Base-by-base conservation (phyloP, 176 grass and related monocot genomes). In the Oryza officinalis region DNA sequence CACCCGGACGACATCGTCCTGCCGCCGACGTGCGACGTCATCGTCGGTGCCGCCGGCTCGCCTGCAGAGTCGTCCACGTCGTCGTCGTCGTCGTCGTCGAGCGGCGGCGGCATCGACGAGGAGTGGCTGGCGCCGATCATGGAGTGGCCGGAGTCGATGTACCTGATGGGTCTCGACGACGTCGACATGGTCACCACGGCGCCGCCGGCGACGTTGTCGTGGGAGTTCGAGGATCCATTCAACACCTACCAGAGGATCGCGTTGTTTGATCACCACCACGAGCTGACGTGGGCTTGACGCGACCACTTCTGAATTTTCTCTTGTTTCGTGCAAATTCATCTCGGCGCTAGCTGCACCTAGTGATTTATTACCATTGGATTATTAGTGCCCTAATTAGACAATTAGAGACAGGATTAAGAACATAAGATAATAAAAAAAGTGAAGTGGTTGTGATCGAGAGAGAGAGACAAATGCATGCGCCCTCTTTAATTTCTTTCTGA, bases 121-220 rank as follows among this genome's bases (percentile, higher is more conserved):
- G 82, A 92, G 43, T 92, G 92, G 87, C 82, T 80, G 15, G 52
- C 83, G 46, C 69, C 88, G 79, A 80, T 87, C 76, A 80, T 89
- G 88, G 92, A 95, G 81, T 97, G 94, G 94, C 88, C 94, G 8
- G 92, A 97, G 22, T 83, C 92, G 18, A 90, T 91, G 83, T 94
- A 84, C 83, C 32, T 92, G 47, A 86, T 50, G 65, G 89, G 89
- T 13, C 79, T 94, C 65, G 90, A 92, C 69, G 92, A 8, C 18
- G 45, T 4, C 46, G 52, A 94, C 45, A 81, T 88, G 71, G 85
- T 80, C 49, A 63, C 80, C 41, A 52, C 80, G n/a, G 79, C 57
- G 22, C 22, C 57, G 57, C 2, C 57, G 57, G 8, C 57, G 66
- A 13, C 49, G 37, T 15, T 74, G 37, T 9, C 75, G 3, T 89